phyloP scores from a whole-genome alignment of 129 eudicot genomes.

The Logfia minima region DNA sequence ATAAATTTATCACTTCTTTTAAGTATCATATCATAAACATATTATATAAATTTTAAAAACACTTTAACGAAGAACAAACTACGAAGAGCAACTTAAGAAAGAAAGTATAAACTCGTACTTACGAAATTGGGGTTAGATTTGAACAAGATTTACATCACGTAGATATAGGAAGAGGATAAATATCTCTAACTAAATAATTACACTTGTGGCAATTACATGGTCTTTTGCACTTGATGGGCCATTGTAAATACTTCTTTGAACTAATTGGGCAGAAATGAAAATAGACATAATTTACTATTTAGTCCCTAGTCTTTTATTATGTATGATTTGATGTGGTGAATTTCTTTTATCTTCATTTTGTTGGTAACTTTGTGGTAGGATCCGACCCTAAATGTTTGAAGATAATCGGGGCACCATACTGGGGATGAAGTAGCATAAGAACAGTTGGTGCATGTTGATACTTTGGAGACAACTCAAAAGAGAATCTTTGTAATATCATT shows the following conservation, averaged over 20 bases:
- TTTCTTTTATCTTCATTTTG: background rate
- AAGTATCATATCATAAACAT: too few relatives aligned
- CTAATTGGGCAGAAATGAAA: slow-evolving; percentile 18
- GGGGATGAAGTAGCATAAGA: slow-evolving; percentile 78
- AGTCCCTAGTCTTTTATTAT: slow-evolving; percentile 16
- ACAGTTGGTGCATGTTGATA: slow-evolving; percentile 86
- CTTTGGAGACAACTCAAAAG: slow-evolving; percentile 56
- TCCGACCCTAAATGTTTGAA: slow-evolving; percentile 43
- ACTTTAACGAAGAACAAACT: background rate
- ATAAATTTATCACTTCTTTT: too few relatives aligned
- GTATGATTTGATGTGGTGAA: background rate
- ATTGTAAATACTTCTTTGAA: slow-evolving; percentile 16
- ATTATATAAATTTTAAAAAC: too few relatives aligned
- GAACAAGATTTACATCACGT: slow-evolving; percentile 46
- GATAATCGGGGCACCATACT: slow-evolving; percentile 71
- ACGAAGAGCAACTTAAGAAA: background rate
- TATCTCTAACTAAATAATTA: slow-evolving; percentile 31
- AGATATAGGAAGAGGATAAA: slow-evolving; percentile 23
- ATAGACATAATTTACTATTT: slow-evolving; percentile 15
- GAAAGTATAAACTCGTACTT: slow-evolving; percentile 10
- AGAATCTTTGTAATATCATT: slow-evolving; percentile 56
- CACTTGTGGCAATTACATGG: slow-evolving; percentile 26
- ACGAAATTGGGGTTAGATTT: slow-evolving; percentile 39
- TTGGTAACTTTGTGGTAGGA: slow-evolving; percentile 2
- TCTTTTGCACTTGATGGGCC: slow-evolving; percentile 31